These are phyloP conservation scores for Protea cynaroides DNA, from an alignment of 164 flowering plant species.

Conservation along the genomic window DNA sequence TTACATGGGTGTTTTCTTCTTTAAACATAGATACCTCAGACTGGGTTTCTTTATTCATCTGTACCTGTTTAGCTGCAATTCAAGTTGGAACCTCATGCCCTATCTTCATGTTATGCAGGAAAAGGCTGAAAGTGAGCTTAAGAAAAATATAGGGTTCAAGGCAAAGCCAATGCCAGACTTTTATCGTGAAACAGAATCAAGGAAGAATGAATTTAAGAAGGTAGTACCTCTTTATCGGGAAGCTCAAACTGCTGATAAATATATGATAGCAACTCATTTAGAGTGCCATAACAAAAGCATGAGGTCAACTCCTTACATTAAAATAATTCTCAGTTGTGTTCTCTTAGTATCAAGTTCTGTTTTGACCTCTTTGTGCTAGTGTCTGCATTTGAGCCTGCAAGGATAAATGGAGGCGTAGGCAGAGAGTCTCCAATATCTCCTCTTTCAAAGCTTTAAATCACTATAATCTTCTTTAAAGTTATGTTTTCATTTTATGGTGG, in stretches of 20 bases:
- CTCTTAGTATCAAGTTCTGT: too few relatives aligned
- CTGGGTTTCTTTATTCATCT: not conserved
- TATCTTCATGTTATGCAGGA: slow-evolving; percentile 28
- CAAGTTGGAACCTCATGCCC: not conserved
- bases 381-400: too few relatives aligned
- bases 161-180: slow-evolving; percentile 29
- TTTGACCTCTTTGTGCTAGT: too few relatives aligned
- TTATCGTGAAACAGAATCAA: slow-evolving; percentile 14
- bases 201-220: slow-evolving; percentile 32
- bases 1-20: not conserved
- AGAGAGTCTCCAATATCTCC: too few relatives aligned
- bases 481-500: too few relatives aligned
- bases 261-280: too few relatives aligned
- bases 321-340: too few relatives aligned
- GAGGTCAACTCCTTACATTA: too few relatives aligned
- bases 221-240: slow-evolving; percentile 25
- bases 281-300: not conserved
- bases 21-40: not conserved
- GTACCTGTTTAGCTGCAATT: not conserved
- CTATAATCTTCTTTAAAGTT: too few relatives aligned
- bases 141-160: slow-evolving; percentile 27
- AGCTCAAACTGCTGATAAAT: not conserved
- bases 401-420: too few relatives aligned
- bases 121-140: slow-evolving; percentile 26
- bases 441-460: too few relatives aligned